Evolutionary conservation across 495 filamentous ascomycete genomes (phyloP), one percentile per base, ranked within the genome.

Genomic region (Hyaloscypha hepaticicola): DNA sequence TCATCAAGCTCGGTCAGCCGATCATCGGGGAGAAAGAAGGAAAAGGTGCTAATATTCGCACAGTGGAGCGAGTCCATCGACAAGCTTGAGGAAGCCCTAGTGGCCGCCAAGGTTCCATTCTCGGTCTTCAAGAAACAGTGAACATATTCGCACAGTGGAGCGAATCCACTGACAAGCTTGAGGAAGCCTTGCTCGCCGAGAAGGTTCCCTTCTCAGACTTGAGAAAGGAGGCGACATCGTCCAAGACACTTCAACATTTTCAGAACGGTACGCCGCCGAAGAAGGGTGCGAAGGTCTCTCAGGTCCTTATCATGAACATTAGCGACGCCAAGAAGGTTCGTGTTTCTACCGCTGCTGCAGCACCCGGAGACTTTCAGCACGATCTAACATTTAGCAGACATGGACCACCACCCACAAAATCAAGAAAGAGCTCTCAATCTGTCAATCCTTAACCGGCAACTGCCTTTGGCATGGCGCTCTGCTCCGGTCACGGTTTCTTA

Each of bases 261-360:
- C 60, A 69, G 27, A 51, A 61, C 8, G 57, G 34, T 22, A 64
- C 51, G 53, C 48, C 2, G 57, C 5, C 19, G 48, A 1, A 38
- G 1, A 80, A 74, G 73, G 77, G 62, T 72, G 66, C 3, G 0
- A 55, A 63, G 11, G 55, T 33, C n/a, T 49, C 56, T 21, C 82
- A 82, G 68, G 84, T 90, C 1, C 72, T 92, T 33, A 73, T 95
- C n/a, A 73, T 96, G 22, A 85, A 87, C 61, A 77, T 91, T 4
- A 81, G 81, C 5, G 79, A 80, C 61, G 84, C 83, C 19, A 79
- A 82, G n/a, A n/a, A n/a, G n/a, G n/a, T n/a, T n/a, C n/a, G n/a
- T n/a, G n/a, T n/a, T n/a, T n/a, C n/a, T n/a, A n/a, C n/a, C n/a
- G n/a, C n/a, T n/a, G n/a, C n/a, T n/a, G n/a, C n/a, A n/a, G n/a